Percentiles rank a stretch among this genome's conserved stretches.
These are phyloP conservation scores for Dichotomocladium elegans DNA, from an alignment of 371 early-diverging fungal genomes.

Conservation along the genomic window DNA sequence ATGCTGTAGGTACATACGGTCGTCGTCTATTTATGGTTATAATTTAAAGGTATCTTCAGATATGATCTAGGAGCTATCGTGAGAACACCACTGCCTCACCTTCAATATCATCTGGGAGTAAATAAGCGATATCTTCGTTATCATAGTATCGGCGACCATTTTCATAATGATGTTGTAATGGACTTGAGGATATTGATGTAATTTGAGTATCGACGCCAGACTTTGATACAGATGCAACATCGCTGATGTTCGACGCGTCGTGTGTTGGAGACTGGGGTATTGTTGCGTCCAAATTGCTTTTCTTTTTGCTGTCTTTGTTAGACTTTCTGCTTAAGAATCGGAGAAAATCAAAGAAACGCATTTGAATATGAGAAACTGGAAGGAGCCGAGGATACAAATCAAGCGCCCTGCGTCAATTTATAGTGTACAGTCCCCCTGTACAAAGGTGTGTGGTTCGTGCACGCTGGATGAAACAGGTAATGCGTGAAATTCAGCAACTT, in stretches of 20 bases:
- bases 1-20: slow-evolving; percentile 14
- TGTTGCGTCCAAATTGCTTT: too few species aligned
- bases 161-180: slow-evolving; percentile 18
- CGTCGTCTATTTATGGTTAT: background rate
- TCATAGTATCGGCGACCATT: slow-evolving; percentile 48
- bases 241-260: background rate
- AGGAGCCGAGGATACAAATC: background rate
- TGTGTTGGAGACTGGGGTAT: background rate
- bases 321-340: background rate
- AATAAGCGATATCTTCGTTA: slow-evolving; percentile 36
- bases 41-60: background rate
- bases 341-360: background rate
- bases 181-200: background rate
- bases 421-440: background rate
- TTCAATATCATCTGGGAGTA: slow-evolving; percentile 50
- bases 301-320: too few species aligned
- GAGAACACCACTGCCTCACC: slow-evolving; percentile 12
- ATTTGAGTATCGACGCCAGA: background rate
- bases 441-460: background rate
- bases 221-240: background rate
- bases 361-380: background rate
- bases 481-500: background rate
- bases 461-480: background rate
- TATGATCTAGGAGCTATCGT: background rate
- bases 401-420: background rate